phyloP scores from a whole-genome alignment of 176 grass and related monocot species.

The Puccinellia tenuiflora region DNA sequence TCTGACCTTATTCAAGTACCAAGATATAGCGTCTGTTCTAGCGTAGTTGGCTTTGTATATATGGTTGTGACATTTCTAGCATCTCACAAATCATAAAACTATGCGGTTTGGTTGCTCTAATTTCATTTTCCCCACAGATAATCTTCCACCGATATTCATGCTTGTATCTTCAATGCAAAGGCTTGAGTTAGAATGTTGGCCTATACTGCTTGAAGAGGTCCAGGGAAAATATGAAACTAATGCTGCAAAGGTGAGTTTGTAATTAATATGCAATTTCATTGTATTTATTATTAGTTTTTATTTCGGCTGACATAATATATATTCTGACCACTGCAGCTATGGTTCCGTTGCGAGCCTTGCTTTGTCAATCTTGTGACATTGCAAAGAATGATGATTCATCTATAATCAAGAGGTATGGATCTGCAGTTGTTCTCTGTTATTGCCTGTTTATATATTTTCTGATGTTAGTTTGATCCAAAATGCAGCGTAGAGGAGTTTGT shows the following conservation, averaged over 20 bases:
- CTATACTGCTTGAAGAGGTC: conserved; percentile 58
- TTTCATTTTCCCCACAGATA: conserved; percentile 37
- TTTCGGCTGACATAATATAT: conserved; percentile 20
- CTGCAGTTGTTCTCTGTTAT: neutral
- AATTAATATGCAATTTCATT: neutral
- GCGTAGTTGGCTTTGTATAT: neutral
- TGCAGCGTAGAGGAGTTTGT: conserved; percentile 88
- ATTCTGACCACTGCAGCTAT: conserved; percentile 46
- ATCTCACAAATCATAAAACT: conserved; percentile 7
- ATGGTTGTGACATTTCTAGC: neutral
- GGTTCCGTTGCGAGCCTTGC: conserved; percentile 77
- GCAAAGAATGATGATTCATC: conserved; percentile 34
- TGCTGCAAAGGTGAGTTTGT: conserved; percentile 66
- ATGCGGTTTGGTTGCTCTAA: neutral
- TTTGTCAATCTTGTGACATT: conserved; percentile 38
- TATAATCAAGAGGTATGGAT: conserved; percentile 59
- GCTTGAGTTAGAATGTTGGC: conserved; percentile 84
- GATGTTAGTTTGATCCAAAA: conserved; percentile 30
- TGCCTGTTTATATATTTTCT: conserved; percentile 13
- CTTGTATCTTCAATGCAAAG: conserved; percentile 84
- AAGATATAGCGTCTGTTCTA: neutral
- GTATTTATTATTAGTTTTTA: conserved; percentile 9
- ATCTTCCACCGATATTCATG: conserved; percentile 63
- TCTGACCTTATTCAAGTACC: neutral
- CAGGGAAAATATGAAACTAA: conserved; percentile 51